Conservation (phyloP, 2,329 filamentous ascomycete genomes). For the Coniochaeta ligniaria region DNA sequence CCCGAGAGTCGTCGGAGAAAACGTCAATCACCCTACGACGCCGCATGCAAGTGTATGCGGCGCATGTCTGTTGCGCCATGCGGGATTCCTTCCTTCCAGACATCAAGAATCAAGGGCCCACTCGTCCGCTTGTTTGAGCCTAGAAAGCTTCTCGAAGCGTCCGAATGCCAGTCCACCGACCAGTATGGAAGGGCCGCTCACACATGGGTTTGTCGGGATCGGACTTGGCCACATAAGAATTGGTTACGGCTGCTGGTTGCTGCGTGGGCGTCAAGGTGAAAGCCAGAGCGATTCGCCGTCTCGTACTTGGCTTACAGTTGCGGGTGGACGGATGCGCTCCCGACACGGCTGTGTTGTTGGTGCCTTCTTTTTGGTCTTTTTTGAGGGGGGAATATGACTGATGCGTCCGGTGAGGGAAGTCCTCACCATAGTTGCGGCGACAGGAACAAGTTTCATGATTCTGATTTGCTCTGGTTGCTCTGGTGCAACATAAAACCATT, state of each 20-base stretch:
- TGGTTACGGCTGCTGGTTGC: background rate
- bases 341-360: background rate
- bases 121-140: background rate
- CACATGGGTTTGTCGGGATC: background rate
- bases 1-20: background rate
- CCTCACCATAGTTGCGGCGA: background rate
- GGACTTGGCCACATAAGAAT: background rate
- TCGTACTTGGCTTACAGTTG: background rate
- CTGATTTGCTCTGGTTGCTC: background rate
- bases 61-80: background rate
- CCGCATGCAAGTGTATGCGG: background rate
- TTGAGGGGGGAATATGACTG: background rate
- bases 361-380: background rate
- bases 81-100: background rate
- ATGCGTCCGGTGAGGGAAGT: background rate
- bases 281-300: background rate
- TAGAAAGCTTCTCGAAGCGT: background rate
- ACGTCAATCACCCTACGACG: background rate
- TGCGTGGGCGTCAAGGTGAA: background rate
- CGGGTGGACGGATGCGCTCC: background rate
- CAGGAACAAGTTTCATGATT: background rate
- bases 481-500: background rate
- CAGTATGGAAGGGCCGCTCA: background rate
- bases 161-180: background rate
- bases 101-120: background rate